These are phyloP conservation scores for Aspergillus brunneoviolaceus DNA, from an alignment of 2,329 filamentous ascomycete species.

Conservation along the genomic window DNA sequence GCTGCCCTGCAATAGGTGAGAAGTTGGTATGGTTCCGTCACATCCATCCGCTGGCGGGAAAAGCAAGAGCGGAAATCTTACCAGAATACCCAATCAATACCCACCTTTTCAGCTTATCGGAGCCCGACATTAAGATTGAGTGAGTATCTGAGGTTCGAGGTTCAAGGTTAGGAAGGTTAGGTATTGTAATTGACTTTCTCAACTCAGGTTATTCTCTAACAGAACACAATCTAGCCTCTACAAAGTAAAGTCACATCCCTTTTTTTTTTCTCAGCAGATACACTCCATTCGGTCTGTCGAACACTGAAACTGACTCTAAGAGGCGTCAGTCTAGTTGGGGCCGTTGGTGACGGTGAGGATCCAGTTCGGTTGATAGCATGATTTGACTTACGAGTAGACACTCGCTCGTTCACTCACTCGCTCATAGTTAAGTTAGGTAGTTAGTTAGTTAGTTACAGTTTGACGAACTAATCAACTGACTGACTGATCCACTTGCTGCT, in stretches of 20 bases:
- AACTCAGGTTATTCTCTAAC: not conserved
- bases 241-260: not conserved
- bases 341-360: not conserved
- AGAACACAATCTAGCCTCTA: not conserved
- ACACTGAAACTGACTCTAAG: not conserved
- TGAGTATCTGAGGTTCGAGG: too few species aligned
- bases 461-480: not conserved
- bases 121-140: not conserved
- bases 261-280: not conserved
- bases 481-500: not conserved
- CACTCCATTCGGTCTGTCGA: not conserved
- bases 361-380: not conserved
- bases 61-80: constrained; percentile 2
- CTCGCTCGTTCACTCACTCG: not conserved
- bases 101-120: not conserved
- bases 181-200: not conserved
- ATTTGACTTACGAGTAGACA: not conserved
- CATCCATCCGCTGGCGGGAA: not conserved
- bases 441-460: too few species aligned
- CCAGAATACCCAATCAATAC: not conserved
- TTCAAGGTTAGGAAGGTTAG: not conserved
- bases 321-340: not conserved
- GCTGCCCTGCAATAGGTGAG: not conserved
- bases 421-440: too few species aligned
- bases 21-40: constrained; percentile 2